Conservation (phyloP, 305 asterid species). For the Solanum chacoense region DNA sequence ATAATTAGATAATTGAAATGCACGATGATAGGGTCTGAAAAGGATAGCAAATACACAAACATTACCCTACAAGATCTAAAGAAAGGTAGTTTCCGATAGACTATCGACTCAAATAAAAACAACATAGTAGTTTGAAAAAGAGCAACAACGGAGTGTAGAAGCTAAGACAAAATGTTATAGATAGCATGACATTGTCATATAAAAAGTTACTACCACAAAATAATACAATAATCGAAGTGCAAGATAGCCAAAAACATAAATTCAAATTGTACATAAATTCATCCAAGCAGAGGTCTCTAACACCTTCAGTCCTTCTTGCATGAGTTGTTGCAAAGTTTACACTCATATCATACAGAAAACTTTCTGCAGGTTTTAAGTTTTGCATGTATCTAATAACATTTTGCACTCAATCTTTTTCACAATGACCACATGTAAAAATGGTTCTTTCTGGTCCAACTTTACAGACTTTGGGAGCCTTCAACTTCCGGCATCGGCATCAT, state of each 20-base stretch:
- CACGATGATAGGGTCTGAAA: not conserved
- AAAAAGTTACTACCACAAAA: not conserved
- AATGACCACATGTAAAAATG: not conserved
- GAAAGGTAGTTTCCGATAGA: not conserved
- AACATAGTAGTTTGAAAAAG: not conserved
- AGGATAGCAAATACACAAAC: not conserved
- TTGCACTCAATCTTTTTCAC: not conserved
- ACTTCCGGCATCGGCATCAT: slow-evolving; percentile 1
- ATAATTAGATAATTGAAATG: not conserved
- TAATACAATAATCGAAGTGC: not conserved
- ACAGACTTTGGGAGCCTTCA: slow-evolving; percentile 15
- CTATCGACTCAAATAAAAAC: not conserved
- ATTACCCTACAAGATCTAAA: not conserved
- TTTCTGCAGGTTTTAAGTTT: slow-evolving; percentile 26
- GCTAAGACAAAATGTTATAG: not conserved
- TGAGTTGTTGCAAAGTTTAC: not conserved
- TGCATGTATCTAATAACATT: slow-evolving; percentile 7
- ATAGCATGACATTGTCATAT: too few species aligned
- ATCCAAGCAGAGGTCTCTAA: slow-evolving; percentile 5
- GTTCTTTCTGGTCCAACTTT: not conserved
- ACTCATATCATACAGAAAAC: slow-evolving; percentile 17
- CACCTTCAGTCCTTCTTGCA: not conserved
- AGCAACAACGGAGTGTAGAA: not conserved
- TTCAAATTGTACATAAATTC: not conserved
- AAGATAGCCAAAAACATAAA: not conserved